These are phyloP conservation scores for Hortaea werneckii DNA, from an alignment of 2,329 filamentous ascomycete genomes.

Conservation along the genomic window DNA sequence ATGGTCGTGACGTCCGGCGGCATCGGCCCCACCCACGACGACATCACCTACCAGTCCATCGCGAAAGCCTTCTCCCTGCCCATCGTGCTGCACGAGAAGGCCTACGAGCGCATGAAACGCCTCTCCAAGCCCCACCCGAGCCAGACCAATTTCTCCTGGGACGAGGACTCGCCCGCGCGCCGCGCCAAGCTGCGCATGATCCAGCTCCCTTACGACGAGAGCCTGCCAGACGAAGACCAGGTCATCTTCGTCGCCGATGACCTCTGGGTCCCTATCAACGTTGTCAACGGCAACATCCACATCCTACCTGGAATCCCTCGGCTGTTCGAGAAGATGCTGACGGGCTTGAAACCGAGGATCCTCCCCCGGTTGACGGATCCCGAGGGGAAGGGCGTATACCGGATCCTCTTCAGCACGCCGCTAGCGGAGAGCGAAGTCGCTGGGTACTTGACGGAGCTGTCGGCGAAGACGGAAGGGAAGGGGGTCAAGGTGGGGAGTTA, in stretches of 20 bases:
- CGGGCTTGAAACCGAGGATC: conserved; percentile 62
- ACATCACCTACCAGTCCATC: conserved; percentile 93
- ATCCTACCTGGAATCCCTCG: conserved; percentile 84
- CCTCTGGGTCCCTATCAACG: conserved; percentile 80
- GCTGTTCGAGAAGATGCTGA: conserved; percentile 69
- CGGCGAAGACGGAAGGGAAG: conserved; percentile 58
- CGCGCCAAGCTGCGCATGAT: conserved; percentile 87
- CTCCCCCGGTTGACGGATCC: conserved; percentile 65
- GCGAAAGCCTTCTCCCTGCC: conserved; percentile 76
- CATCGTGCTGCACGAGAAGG: conserved; percentile 65
- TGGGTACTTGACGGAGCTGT: conserved; percentile 69
- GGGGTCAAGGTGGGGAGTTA: conserved; percentile 94
- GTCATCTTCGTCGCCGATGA: conserved; percentile 69
- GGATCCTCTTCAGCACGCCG: conserved; percentile 79
- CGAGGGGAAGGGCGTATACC: conserved; percentile 66
- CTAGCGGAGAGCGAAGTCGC: conserved; percentile 79
- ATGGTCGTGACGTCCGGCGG: conserved; percentile 92
- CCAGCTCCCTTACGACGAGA: conserved; percentile 65
- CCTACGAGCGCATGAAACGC: conserved; percentile 72
- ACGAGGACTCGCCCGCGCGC: conserved; percentile 65
- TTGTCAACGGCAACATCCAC: conserved; percentile 88
- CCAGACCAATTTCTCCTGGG: conserved; percentile 73
- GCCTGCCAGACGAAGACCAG: conserved; percentile 53
- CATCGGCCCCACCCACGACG: conserved; percentile 94
- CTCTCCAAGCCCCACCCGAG: conserved; percentile 64